Conservation (phyloP, 441 rosid species). For the Jatropha multifida region DNA sequence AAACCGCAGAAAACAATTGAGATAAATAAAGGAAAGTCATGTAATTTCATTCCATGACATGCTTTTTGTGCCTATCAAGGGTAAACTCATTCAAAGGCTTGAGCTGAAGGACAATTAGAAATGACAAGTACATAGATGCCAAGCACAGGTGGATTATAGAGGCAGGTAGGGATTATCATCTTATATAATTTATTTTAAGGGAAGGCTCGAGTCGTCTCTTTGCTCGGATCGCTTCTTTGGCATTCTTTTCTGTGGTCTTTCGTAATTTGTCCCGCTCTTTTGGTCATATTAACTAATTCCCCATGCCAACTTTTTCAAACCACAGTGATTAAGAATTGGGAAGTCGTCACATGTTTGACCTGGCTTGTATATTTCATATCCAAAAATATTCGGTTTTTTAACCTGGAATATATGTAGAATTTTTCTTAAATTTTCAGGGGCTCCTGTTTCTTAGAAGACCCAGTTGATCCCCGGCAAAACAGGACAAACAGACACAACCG, state of each 20-base stretch:
- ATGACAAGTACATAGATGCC: slow-evolving; percentile 37
- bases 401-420: background rate
- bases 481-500: slow-evolving; percentile 37
- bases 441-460: background rate
- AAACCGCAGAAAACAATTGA: background rate
- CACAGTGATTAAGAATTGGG: slow-evolving; percentile 10
- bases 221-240: slow-evolving; percentile 48
- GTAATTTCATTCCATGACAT: background rate
- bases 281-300: slow-evolving; percentile 19
- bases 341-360: slow-evolving; percentile 9
- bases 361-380: background rate
- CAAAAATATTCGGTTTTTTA: background rate
- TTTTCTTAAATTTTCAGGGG: background rate
- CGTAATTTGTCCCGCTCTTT: slow-evolving; percentile 29
- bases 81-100: slow-evolving; percentile 5
- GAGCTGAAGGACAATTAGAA: slow-evolving; percentile 22
- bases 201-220: slow-evolving; percentile 55
- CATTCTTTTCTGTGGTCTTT: slow-evolving; percentile 20
- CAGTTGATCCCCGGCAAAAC: slow-evolving; percentile 11
- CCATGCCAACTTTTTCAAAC: slow-evolving; percentile 9
- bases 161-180: slow-evolving; percentile 28
- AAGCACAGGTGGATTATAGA: slow-evolving; percentile 21
- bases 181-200: slow-evolving; percentile 12
- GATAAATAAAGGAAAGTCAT: background rate
- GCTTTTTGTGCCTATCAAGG: background rate